Evolutionary conservation across 2,329 filamentous ascomycete genomes (phyloP).

Genomic region (Anisogramma anomala): DNA sequence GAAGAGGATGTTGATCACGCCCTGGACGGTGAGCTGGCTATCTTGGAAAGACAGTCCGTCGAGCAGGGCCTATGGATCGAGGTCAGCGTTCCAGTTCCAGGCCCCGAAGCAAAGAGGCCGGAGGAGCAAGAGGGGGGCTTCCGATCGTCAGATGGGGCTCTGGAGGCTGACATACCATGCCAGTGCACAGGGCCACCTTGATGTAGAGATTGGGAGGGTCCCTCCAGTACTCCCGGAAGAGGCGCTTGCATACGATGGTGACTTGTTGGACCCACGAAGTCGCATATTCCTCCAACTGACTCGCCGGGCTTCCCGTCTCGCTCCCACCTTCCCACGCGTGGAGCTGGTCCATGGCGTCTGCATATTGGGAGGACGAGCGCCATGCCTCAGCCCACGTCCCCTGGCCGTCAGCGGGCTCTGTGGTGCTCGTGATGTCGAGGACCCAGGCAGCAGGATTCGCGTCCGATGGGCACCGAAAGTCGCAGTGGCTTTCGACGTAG

Average conservation of each 20-base stretch:
- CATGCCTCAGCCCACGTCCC: slow-evolving; percentile 54
- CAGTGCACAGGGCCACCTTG: slow-evolving; percentile 41
- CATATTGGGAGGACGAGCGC: slow-evolving; percentile 19
- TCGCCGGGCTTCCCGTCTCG: not conserved
- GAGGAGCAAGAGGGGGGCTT: slow-evolving; percentile 50
- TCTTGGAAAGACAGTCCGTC: too few relatives aligned
- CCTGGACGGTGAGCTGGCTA: too few relatives aligned
- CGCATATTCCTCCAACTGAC: not conserved
- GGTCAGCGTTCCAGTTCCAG: slow-evolving; percentile 30
- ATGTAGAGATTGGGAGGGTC: not conserved
- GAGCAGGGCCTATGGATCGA: slow-evolving; percentile 31
- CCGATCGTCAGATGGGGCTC: slow-evolving; percentile 28
- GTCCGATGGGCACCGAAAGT: slow-evolving; percentile 32
- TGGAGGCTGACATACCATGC: slow-evolving; percentile 41
- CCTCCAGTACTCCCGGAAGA: not conserved
- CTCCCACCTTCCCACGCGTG: too few relatives aligned
- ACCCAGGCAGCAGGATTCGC: slow-evolving; percentile 45
- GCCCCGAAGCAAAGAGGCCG: too few relatives aligned
- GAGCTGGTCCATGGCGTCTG: too few relatives aligned
- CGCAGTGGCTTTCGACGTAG: slow-evolving; percentile 42
- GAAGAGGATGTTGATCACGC: not conserved
- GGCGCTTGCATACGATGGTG: not conserved
- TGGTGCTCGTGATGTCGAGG: slow-evolving; percentile 49
- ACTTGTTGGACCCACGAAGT: not conserved
- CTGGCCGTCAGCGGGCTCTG: slow-evolving; percentile 46